Evolutionary conservation across 2,329 filamentous ascomycete genomes (phyloP), one percentile per base, ranked within the genome.

Genomic region (Fusarium odoratissimum): DNA sequence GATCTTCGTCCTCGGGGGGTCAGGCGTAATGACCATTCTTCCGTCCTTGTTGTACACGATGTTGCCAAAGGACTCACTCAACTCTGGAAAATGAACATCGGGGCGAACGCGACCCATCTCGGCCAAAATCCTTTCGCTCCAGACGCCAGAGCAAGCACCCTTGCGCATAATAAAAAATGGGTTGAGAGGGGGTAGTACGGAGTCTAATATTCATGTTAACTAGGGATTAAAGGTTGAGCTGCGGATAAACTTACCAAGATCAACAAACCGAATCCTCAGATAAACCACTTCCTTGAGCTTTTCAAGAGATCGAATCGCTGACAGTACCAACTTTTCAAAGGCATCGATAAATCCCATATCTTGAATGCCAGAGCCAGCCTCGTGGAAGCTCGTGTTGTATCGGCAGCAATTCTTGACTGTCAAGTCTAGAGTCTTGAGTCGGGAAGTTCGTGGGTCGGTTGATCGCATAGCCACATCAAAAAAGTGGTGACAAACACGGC

Each of bases 381-480:
- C 91, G 69, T 90, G 87, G 83, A 85, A 91, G 70, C 83, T 82
- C 51, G 82, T 80, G 66, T 85, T 79, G 46, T 86, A 83, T 7
- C 91, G 88, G 75, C 92, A 95, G 79, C 91, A 92, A 69, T 93
- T 93, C 82, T 93, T 93, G 61, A 94, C 90, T 1, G 91, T 91
- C 48, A 94, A 81, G 75, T 94, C 92, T 28, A 94, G 85, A 4
- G 90, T 91, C 80, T 89, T 90, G 48, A 94, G 86, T 21, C 83
- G 83, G 12, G 86, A 84, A 21, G 84, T 82, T 46, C 86, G 80
- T 44, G 86, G 80, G 69, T 88, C 84, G 37, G 86, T 85, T 35
- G 84, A 81, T 48, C 82, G 82, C n/a, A 86, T 84, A 9, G 89
- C 86, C 38, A 86, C 80, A 49, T 90, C 87, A 76, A 94, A 94